These are phyloP conservation scores for Euptelea pleiosperma DNA, from an alignment of 164 flowering plant genomes.

Conservation along the genomic window DNA sequence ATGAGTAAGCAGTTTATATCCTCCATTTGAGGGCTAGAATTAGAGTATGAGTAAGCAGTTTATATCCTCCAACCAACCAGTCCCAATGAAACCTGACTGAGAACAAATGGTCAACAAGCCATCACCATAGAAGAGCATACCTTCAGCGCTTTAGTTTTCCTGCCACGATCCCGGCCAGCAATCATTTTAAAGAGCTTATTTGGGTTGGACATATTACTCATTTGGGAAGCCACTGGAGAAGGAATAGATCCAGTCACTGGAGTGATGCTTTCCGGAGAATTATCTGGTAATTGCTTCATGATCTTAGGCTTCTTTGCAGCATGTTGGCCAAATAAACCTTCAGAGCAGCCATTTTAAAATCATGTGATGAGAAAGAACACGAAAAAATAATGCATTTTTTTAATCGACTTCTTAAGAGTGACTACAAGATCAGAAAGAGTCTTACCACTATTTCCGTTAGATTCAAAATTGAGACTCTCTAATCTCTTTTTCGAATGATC, in stretches of 20 bases:
- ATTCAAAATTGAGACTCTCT: constrained; percentile 60
- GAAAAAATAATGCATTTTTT: constrained; percentile 1
- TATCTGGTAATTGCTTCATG: constrained; percentile 57
- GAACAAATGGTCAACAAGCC: background rate
- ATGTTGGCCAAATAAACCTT: constrained; percentile 67
- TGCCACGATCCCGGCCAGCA: constrained; percentile 69
- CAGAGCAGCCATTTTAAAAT: constrained; percentile 12
- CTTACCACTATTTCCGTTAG: constrained; percentile 74
- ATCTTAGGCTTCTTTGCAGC: constrained; percentile 71
- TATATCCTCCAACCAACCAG: background rate
- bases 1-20: background rate
- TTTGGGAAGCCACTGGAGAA: constrained; percentile 90
- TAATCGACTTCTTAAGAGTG: background rate
- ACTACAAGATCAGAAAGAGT: constrained; percentile 12
- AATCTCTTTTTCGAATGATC: constrained; percentile 59
- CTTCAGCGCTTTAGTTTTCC: constrained; percentile 70
- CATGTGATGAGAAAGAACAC: background rate
- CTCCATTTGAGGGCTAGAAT: too few relatives aligned
- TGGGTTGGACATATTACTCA: constrained; percentile 90
- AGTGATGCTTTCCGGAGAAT: constrained; percentile 48
- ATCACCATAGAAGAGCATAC: constrained; percentile 31
- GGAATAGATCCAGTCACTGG: constrained; percentile 62
- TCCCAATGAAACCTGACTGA: background rate
- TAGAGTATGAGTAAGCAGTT: too few relatives aligned
- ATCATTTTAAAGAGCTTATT: constrained; percentile 66